Conservation (phyloP, 148 eudicot species). For the Polygonum aviculare region DNA sequence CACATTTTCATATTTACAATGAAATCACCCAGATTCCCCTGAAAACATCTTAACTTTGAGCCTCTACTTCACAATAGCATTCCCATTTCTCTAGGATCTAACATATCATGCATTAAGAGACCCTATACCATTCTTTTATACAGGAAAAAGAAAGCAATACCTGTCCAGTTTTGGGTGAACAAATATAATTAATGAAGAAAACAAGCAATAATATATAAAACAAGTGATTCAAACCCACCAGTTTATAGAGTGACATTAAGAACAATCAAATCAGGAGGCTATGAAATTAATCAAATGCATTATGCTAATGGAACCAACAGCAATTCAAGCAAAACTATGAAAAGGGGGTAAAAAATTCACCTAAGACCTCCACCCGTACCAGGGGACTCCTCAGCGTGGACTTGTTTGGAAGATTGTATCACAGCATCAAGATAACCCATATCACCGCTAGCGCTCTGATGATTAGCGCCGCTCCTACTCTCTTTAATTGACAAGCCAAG, state of each 20-base stretch:
- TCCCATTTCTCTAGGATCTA: not conserved
- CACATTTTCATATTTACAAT: not conserved
- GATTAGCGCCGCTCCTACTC: conserved; percentile 22
- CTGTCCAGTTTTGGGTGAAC: not conserved
- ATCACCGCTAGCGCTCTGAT: conserved; percentile 22
- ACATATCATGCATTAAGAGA: not conserved
- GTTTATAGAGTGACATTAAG: not conserved
- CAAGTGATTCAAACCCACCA: not conserved
- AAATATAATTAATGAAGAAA: not conserved
- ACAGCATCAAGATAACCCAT: conserved; percentile 92
- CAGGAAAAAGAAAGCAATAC: not conserved
- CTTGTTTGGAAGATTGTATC: conserved; percentile 56
- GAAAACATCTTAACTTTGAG: not conserved
- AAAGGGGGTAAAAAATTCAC: conserved; percentile 18
- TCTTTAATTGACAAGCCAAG: conserved; percentile 17
- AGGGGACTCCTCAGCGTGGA: conserved; percentile 56
- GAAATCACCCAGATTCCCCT: not conserved
- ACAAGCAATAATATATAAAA: not conserved
- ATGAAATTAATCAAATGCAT: not conserved
- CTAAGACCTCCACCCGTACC: conserved; percentile 88
- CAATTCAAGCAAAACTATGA: not conserved
- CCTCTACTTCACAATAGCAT: not conserved
- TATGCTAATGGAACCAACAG: not conserved
- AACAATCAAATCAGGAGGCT: not conserved
- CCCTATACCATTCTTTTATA: not conserved